Evolutionary conservation across 106 monocot species (phyloP).

Genomic region (Apostasia shenzhenica): DNA sequence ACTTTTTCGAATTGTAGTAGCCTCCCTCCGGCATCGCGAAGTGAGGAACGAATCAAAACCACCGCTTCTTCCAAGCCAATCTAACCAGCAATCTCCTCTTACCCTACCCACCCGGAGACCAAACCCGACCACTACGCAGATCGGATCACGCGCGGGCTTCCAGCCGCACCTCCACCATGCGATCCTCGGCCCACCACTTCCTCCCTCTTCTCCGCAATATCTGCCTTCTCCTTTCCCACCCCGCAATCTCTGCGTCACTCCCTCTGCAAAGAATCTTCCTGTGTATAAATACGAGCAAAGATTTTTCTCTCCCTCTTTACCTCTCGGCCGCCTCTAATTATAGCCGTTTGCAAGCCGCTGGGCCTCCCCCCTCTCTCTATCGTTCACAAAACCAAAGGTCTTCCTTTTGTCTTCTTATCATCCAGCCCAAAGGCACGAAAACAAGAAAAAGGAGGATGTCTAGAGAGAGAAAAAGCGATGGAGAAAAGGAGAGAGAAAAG

Average conservation of each 20-base stretch:
- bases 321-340: constrained; percentile 9
- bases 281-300: neutral
- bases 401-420: neutral
- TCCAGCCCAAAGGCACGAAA: neutral
- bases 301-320: neutral
- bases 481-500: neutral
- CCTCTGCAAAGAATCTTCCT: neutral
- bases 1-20: constrained; percentile 51
- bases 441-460: neutral
- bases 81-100: neutral
- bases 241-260: neutral
- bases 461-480: neutral
- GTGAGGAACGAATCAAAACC: neutral
- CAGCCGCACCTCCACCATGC: neutral
- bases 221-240: neutral
- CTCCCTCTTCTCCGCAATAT: neutral
- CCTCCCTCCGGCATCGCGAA: constrained; percentile 30
- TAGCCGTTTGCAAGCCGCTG: constrained; percentile 19
- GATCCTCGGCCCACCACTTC: neutral
- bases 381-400: neutral
- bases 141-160: constrained; percentile 4
- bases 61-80: constrained; percentile 1
- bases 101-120: neutral
- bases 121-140: neutral
- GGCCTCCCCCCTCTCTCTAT: constrained; percentile 2